Evolutionary conservation across 176 grass and related monocot species (phyloP), one percentile per base, ranked within the genome.

Genomic region (Raddia guianensis): DNA sequence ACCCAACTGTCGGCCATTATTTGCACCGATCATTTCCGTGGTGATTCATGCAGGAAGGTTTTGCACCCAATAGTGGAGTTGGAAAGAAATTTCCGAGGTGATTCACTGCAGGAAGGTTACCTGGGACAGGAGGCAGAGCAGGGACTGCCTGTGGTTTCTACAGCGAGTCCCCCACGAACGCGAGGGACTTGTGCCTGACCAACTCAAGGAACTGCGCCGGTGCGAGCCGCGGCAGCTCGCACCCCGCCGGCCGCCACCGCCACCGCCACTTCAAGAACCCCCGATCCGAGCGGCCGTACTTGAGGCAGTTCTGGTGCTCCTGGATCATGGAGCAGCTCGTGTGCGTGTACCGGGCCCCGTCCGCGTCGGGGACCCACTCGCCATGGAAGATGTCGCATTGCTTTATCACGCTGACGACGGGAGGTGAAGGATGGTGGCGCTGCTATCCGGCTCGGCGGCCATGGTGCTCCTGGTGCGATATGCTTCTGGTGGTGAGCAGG

Each of bases 301-400:
- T 91, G 84, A 91, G 81, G 89, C 85, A 91, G 76, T 91, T 91
- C 84, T 91, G 89, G 80, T 91, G 89, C 75, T 91, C 85, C 65
- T 91, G 89, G 85, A 91, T 91, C 75, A 74, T 74, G 40, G 51
- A 78, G 75, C 89, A 91, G 21, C 85, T 87, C 89, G 76, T 80
- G 80, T 91, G 71, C 62, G 32, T 87, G 89, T 91, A 87, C 76
- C 87, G 80, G 40, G 89, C 81, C 53, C 85, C 89, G 18, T 84
- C 76, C 9, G 49, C 1, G 85, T 91, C 85, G 0, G 85, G 85
- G 13, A 84, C 89, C 89, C 89, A 91, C 80, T 91, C 89, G 9
- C 89, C 89, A 63, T 76, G 75, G 84, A 91, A 91, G 75, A 91
- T 87, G 80, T 91, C 85, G 65, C 89, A 91, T 75, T 83, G 74